Conservation (phyloP, 108 stramenopile species). For the Nitzschia sp. region DNA sequence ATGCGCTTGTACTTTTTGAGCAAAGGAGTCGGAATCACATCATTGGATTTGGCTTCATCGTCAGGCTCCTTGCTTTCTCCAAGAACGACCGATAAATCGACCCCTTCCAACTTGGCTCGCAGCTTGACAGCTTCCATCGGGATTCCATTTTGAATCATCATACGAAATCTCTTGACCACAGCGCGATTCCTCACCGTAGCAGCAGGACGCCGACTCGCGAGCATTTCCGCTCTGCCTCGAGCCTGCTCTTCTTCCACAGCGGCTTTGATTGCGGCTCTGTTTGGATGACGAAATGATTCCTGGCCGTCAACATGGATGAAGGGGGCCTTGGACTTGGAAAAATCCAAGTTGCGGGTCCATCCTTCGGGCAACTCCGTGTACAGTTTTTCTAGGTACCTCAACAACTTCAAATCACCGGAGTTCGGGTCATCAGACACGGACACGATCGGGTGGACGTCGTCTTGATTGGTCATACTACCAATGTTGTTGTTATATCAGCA, state of each 20-base stretch:
- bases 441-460: too few species aligned
- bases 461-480: too few species aligned
- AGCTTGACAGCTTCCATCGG: constrained; percentile 47
- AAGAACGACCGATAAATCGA: constrained; percentile 37
- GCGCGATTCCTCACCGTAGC: constrained; percentile 19
- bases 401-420: neutral
- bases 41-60: neutral
- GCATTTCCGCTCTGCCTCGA: neutral
- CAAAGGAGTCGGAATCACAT: constrained; percentile 12
- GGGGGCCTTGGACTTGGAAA: constrained; percentile 1
- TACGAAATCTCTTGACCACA: constrained; percentile 41
- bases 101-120: constrained; percentile 43
- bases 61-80: neutral
- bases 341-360: constrained; percentile 15
- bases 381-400: neutral
- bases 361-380: constrained; percentile 13
- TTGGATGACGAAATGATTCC: constrained; percentile 18
- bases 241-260: neutral
- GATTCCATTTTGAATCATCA: constrained; percentile 48
- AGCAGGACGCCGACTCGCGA: neutral
- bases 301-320: constrained; percentile 15
- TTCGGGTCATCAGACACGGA: too few species aligned
- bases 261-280: neutral
- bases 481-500: too few species aligned
- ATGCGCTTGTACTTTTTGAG: constrained; percentile 58